Conservation (phyloP, 2,329 filamentous ascomycete genomes). For the Neonectria punicea region DNA sequence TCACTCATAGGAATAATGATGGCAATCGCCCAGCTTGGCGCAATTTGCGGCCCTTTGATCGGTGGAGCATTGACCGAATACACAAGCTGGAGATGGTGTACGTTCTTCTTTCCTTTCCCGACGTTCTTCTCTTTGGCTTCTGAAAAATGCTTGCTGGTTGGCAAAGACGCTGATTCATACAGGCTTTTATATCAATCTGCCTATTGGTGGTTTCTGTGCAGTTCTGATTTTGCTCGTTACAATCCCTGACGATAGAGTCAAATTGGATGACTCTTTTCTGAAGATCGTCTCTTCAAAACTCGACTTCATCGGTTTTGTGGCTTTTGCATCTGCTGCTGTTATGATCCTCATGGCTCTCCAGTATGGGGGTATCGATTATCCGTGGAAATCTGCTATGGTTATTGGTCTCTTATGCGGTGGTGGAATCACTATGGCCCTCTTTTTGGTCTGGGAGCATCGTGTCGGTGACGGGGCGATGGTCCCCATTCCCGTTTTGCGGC, state of each 20-base stretch:
- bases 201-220: constrained; percentile 52
- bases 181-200: constrained; percentile 61
- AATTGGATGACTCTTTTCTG: constrained; percentile 18
- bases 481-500: constrained; percentile 54
- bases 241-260: constrained; percentile 48
- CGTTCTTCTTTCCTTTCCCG: too few relatives aligned
- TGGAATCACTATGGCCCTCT: constrained; percentile 51
- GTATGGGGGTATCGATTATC: constrained; percentile 59
- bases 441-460: constrained; percentile 57
- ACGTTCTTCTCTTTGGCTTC: background rate
- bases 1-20: constrained; percentile 43
- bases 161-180: constrained; percentile 16
- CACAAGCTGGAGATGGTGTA: constrained; percentile 58
- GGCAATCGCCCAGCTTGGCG: constrained; percentile 53
- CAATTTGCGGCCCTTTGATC: constrained; percentile 58
- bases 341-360: constrained; percentile 62
- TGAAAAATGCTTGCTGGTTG: background rate
- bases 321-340: constrained; percentile 59
- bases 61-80: constrained; percentile 55
- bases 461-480: constrained; percentile 62
- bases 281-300: constrained; percentile 46
- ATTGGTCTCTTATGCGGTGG: constrained; percentile 60
- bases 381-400: constrained; percentile 58
- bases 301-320: constrained; percentile 56
- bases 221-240: constrained; percentile 46